Conservation (phyloP, 257 asterid species). For the Gynochthodes officinalis region DNA sequence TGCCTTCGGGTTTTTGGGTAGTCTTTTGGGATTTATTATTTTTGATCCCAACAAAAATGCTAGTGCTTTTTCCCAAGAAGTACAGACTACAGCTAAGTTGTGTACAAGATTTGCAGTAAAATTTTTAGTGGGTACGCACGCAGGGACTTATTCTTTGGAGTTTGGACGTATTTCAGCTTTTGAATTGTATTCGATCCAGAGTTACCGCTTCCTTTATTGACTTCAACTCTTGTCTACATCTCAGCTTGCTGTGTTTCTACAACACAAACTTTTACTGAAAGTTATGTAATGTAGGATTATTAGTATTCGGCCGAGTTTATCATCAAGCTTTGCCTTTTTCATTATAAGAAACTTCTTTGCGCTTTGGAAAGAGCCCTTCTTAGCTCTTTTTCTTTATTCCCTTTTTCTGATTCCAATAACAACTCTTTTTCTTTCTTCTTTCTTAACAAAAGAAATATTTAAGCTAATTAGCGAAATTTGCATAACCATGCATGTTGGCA, state of each 20-base stretch:
- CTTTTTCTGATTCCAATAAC: conserved; percentile 4
- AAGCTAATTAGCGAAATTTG: background rate
- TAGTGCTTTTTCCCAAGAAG: too few species aligned
- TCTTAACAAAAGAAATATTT: background rate
- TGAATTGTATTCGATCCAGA: conserved; percentile 5
- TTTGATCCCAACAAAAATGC: too few species aligned
- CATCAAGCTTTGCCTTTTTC: conserved; percentile 8
- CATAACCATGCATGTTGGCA: background rate
- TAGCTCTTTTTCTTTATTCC: background rate
- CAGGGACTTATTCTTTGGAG: background rate
- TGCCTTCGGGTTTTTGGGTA: too few species aligned
- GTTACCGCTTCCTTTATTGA: conserved; percentile 9
- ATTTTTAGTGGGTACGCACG: background rate
- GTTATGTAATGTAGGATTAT: background rate
- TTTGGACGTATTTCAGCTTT: conserved; percentile 15
- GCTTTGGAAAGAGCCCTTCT: conserved; percentile 17
- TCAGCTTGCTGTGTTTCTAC: too few species aligned
- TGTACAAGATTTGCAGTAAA: background rate
- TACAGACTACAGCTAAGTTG: too few species aligned
- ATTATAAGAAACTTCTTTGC: conserved; percentile 13
- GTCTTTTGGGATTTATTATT: too few species aligned
- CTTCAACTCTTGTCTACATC: too few species aligned
- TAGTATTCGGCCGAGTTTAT: background rate
- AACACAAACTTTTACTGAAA: background rate
- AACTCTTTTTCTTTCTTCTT: background rate